phyloP scores from a whole-genome alignment of 179 eudicot species.

The Sideroxylon spinosum region DNA sequence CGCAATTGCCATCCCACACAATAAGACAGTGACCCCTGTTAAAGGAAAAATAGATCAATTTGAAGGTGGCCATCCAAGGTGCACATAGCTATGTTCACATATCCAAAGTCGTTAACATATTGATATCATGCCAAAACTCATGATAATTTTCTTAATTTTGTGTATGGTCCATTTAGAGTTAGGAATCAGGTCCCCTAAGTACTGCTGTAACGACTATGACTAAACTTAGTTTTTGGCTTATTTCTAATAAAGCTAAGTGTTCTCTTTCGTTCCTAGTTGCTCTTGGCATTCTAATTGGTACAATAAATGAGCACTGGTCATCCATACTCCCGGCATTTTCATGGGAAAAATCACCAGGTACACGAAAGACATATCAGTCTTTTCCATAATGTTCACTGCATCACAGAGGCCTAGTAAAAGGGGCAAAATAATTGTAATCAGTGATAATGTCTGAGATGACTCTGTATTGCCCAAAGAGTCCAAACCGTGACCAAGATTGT shows the following conservation, averaged over 20 bases:
- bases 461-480: not conserved
- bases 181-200: no score
- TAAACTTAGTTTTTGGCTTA: no score
- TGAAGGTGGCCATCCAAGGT: not conserved
- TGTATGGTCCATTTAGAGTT: no score
- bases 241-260: no score
- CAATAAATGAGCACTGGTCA: no score
- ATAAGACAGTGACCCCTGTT: conserved; percentile 80
- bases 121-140: not conserved
- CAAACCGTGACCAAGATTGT: not conserved
- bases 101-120: not conserved
- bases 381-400: no score
- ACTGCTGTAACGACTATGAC: no score
- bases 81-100: not conserved
- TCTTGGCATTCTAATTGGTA: no score
- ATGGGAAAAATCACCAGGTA: no score
- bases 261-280: no score
- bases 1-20: conserved; percentile 79
- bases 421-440: not conserved
- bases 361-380: no score
- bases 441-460: not conserved
- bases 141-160: not conserved
- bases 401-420: not conserved
- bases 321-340: no score
- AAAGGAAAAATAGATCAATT: conserved; percentile 13